Evolutionary conservation across 306 rosid genomes (phyloP).

Genomic region (Rosa chinensis): DNA sequence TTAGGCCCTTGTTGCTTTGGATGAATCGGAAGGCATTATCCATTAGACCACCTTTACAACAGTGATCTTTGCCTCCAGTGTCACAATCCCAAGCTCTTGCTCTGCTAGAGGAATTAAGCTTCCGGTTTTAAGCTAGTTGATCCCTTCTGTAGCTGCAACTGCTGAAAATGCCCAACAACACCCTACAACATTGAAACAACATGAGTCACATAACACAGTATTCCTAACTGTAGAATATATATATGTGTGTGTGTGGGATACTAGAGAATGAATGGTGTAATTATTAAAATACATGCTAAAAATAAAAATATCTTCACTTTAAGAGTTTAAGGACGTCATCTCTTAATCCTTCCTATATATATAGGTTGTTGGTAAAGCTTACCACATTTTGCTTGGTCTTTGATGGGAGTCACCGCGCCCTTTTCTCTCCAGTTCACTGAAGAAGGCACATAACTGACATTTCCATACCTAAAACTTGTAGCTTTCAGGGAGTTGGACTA

Average conservation of each 20-base stretch:
- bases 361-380: neutral
- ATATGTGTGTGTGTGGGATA: too few relatives aligned
- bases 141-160: slow-evolving; percentile 42
- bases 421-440: slow-evolving; percentile 37
- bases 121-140: slow-evolving; percentile 16
- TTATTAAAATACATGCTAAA: too few relatives aligned
- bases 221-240: too few relatives aligned
- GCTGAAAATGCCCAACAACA: slow-evolving; percentile 44
- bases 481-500: slow-evolving; percentile 28
- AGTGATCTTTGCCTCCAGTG: slow-evolving; percentile 32
- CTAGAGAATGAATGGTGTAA: too few relatives aligned
- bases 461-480: slow-evolving; percentile 35
- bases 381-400: slow-evolving; percentile 43
- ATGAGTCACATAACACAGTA: neutral
- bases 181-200: slow-evolving; percentile 6
- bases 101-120: slow-evolving; percentile 31
- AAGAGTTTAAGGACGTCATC: too few relatives aligned
- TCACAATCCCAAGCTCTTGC: slow-evolving; percentile 52
- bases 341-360: too few relatives aligned
- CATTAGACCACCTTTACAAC: slow-evolving; percentile 39
- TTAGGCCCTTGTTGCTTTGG: slow-evolving; percentile 28
- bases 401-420: slow-evolving; percentile 38
- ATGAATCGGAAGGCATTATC: slow-evolving; percentile 45
- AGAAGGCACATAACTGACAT: slow-evolving; percentile 26
- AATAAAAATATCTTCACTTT: too few relatives aligned